Evolutionary conservation across 345 rosid species (phyloP).

Genomic region (Reutealis trisperma): DNA sequence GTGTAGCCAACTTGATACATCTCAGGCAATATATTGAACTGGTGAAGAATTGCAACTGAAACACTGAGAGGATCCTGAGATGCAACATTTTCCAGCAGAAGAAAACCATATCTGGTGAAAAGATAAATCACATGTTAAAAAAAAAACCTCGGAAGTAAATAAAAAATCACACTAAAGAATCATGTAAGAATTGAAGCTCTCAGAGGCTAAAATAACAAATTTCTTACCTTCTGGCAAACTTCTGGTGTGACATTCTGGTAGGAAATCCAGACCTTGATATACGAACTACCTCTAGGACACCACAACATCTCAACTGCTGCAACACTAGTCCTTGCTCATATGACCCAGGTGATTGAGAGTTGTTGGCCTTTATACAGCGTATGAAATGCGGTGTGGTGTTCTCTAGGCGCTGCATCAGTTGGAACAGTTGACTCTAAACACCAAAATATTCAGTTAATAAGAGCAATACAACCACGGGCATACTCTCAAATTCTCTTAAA

Average conservation of each 20-base stretch:
- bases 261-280: slow-evolving; percentile 98
- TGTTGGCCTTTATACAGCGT: slow-evolving; percentile 97
- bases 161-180: background rate
- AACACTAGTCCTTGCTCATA: slow-evolving; percentile 89
- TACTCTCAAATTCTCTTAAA: too few relatives aligned
- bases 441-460: background rate
- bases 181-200: background rate
- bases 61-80: slow-evolving; percentile 92
- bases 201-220: background rate
- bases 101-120: slow-evolving; percentile 86
- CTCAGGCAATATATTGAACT: slow-evolving; percentile 92
- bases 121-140: slow-evolving; percentile 16
- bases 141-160: background rate
- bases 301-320: slow-evolving; percentile 97
- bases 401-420: slow-evolving; percentile 91
- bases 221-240: slow-evolving; percentile 84
- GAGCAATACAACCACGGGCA: background rate
- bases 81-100: slow-evolving; percentile 73
- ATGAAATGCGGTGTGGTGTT: slow-evolving; percentile 96
- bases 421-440: slow-evolving; percentile 88
- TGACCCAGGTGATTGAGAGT: slow-evolving; percentile 79
- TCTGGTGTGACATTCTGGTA: slow-evolving; percentile 94
- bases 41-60: slow-evolving; percentile 98
- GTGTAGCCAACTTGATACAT: slow-evolving; percentile 99
- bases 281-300: slow-evolving; percentile 97